Conservation (phyloP, 768 basidiomycete genomes). For the Pholiota conissans region DNA sequence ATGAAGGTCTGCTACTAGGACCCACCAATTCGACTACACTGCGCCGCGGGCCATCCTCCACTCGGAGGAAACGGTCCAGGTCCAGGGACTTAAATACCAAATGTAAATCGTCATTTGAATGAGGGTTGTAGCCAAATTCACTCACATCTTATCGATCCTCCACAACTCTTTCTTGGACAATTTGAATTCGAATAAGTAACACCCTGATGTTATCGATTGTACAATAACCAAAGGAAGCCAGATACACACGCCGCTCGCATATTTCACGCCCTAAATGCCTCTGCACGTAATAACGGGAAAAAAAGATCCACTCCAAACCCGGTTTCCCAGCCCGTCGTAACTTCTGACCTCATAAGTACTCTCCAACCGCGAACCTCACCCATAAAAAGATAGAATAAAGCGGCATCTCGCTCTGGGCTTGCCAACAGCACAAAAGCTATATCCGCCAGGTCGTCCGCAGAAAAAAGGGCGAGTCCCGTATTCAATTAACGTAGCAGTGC, state of each 20-base stretch:
- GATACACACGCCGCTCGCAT: neutral
- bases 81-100: neutral
- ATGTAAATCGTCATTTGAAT: neutral
- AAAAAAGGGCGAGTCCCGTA: neutral
- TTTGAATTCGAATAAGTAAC: no score
- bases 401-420: no score
- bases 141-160: neutral
- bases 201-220: neutral
- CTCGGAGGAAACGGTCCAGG: neutral
- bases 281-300: neutral
- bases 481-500: neutral
- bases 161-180: neutral
- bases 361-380: no score
- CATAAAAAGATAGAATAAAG: no score
- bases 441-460: no score
- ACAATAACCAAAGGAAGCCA: no score
- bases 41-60: no score
- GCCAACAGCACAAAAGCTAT: no score
- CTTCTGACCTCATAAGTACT: neutral
- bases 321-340: no score
- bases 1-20: no score
- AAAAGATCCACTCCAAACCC: neutral
- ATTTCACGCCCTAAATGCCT: neutral
- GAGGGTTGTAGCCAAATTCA: no score
- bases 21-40: no score